A percentile compares a stretch with the other conserved stretches of the same genome.
phyloP scores from a whole-genome alignment of 225 moss, liverwort and hornwort species.

The Thuidium tamariscinum region DNA sequence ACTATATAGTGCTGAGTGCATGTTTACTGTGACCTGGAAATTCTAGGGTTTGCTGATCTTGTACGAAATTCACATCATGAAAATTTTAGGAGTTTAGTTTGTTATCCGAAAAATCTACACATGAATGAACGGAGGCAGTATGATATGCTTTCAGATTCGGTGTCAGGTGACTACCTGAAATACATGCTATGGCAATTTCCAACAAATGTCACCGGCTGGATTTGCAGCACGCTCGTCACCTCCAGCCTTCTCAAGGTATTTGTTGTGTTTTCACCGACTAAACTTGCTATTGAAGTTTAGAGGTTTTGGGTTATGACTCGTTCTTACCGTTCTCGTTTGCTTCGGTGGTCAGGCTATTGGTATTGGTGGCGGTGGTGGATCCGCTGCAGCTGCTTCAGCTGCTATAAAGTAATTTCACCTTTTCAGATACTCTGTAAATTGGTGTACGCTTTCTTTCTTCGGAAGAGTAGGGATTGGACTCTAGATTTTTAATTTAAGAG shows the following conservation, averaged over 20 bases:
- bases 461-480: neutral
- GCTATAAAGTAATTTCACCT: conserved; percentile 60
- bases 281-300: neutral
- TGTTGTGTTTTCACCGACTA: neutral
- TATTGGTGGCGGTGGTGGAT: conserved; percentile 77
- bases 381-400: conserved; percentile 91
- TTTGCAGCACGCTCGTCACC: conserved; percentile 94
- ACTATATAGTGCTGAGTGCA: neutral
- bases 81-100: neutral
- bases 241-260: conserved; percentile 91
- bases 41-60: neutral
- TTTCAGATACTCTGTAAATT: neutral
- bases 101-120: neutral
- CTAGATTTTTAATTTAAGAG: neutral
- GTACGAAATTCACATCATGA: neutral
- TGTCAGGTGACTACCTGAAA: conserved; percentile 65
- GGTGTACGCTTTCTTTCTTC: neutral
- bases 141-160: conserved; percentile 44
- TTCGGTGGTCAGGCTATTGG: conserved; percentile 57
- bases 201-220: conserved; percentile 89
- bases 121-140: neutral
- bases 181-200: conserved; percentile 99
- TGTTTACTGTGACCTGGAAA: neutral
- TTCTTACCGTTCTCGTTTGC: neutral
- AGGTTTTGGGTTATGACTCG: neutral